Conservation (phyloP, 768 basidiomycete species). For the Jaapia argillacea region DNA sequence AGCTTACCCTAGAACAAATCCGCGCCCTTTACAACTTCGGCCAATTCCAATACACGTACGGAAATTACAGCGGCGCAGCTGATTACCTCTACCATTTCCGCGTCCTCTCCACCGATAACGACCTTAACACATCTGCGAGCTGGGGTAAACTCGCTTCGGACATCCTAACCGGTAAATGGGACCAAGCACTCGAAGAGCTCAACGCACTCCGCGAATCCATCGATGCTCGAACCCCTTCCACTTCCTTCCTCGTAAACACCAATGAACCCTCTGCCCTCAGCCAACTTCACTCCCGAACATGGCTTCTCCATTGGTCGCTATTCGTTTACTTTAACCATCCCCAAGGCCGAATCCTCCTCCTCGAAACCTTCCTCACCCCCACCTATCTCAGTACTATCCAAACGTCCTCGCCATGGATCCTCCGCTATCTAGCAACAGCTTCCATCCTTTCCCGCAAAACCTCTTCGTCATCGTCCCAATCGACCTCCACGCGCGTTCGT, state of each 20-base stretch:
- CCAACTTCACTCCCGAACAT: conserved; percentile 90
- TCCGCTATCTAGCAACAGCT: conserved; percentile 90
- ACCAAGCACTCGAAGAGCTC: conserved; percentile 89
- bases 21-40: conserved; percentile 95
- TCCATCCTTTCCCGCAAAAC: conserved; percentile 86
- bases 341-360: conserved; percentile 80
- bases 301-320: conserved; percentile 96
- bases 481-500: conserved; percentile 62
- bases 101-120: conserved; percentile 86
- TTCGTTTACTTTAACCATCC: conserved; percentile 98
- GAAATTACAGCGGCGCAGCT: conserved; percentile 92
- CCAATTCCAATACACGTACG: conserved; percentile 97
- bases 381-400: conserved; percentile 99
- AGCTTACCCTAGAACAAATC: conserved; percentile 95
- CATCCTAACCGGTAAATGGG: conserved; percentile 92
- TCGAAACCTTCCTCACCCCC: conserved; percentile 94
- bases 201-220: conserved; percentile 91
- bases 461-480: conserved; percentile 35
- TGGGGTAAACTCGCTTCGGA: conserved; percentile 99
- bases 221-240: conserved; percentile 61
- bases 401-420: conserved; percentile 87
- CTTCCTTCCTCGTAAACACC: conserved; percentile 32
- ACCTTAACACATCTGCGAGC: conserved; percentile 91
- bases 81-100: conserved; percentile 99
- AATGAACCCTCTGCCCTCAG: conserved; percentile 73